phyloP scores from a whole-genome alignment of 768 basidiomycete genomes.

The Thelephora aurantiotincta region DNA sequence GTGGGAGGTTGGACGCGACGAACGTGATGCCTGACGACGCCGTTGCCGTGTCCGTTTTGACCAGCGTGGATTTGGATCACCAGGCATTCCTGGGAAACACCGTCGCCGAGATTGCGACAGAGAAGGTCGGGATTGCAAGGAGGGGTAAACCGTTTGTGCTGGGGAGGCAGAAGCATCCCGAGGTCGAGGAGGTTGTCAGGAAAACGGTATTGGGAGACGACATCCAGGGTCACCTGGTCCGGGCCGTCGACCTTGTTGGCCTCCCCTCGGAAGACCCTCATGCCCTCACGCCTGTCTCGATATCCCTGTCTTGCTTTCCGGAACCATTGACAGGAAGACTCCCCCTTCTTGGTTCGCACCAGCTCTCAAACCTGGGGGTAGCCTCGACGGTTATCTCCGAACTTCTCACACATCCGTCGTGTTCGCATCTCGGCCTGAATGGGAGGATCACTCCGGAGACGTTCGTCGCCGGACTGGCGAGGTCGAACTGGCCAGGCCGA shows the following conservation, averaged over 20 bases:
- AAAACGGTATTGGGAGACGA: slow-evolving; percentile 15
- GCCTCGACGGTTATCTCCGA: slow-evolving; percentile 68
- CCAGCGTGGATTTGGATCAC: slow-evolving; percentile 86
- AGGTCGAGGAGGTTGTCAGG: slow-evolving; percentile 31
- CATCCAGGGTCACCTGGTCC: slow-evolving; percentile 26
- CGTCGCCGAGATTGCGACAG: slow-evolving; percentile 54
- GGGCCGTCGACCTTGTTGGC: slow-evolving; percentile 11
- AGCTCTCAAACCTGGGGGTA: slow-evolving; percentile 38
- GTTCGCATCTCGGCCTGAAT: slow-evolving; percentile 9
- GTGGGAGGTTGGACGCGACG: slow-evolving; percentile 85
- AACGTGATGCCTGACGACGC: slow-evolving; percentile 65
- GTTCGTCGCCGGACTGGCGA: slow-evolving; percentile 42
- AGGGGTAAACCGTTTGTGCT: slow-evolving; percentile 47
- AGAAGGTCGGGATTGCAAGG: slow-evolving; percentile 77
- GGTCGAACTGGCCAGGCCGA: slow-evolving; percentile 68
- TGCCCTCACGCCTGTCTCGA: slow-evolving; percentile 24
- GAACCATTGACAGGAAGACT: slow-evolving; percentile 29
- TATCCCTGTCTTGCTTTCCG: slow-evolving; percentile 39
- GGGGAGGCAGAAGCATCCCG: slow-evolving; percentile 41
- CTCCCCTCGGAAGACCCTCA: background rate
- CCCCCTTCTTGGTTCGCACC: slow-evolving; percentile 70
- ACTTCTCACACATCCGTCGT: slow-evolving; percentile 29
- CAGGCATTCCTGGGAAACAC: slow-evolving; percentile 79
- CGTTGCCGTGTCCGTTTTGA: slow-evolving; percentile 69
- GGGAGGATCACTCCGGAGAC: slow-evolving; percentile 31